Evolutionary conservation across 2,329 filamentous ascomycete species (phyloP), one percentile per base, ranked within the genome.

Genomic region (Penicillium sp.): DNA sequence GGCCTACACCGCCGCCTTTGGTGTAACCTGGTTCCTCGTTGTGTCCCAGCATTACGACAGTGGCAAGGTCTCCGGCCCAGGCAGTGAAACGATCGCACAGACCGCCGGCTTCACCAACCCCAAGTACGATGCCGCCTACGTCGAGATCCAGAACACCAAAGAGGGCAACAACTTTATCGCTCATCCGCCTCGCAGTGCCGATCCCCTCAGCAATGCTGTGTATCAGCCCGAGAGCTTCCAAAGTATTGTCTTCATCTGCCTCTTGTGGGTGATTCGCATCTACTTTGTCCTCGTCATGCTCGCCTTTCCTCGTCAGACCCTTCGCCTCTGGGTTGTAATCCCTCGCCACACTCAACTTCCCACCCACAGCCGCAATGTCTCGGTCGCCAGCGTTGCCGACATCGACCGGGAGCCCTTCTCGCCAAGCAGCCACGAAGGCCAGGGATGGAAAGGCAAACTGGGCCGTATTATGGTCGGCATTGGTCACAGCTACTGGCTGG

Each of bases 271-370:
- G 13, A 81, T 96, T 41, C 85, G 93, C 33, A 75, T 92, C 33
- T 97, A 97, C 79, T 93, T 96, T 68, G 86, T 90, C 66, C 80
- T 96, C 39, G 84, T 97, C 55, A 87, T 96, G 73, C 87, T 96
- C 77, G 87, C 91, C 6, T 95, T 90, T 74, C 91, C 93, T 3
- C 86, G 91, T 62, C 85, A 88, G 71, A 88, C 91, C 14, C 78
- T 97, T 51, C 85, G 90, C 59, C 87, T 83, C 72, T 83, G 85
- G 63, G 74, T 79, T 16, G 79, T 79, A 6, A 65, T 74, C 37
- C 73, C 73, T 46, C 73, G 66, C n/a, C 73, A 76, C 63, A 76
- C 70, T 37, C 69, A 76, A 36, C 67, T 77, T 4, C 75, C 74
- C 9, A 75, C 73, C 14, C 75, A 79, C 59, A 79, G 75, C 59